Conservation (phyloP, 208 protist genomes). For the Leishmania tropica region DNA sequence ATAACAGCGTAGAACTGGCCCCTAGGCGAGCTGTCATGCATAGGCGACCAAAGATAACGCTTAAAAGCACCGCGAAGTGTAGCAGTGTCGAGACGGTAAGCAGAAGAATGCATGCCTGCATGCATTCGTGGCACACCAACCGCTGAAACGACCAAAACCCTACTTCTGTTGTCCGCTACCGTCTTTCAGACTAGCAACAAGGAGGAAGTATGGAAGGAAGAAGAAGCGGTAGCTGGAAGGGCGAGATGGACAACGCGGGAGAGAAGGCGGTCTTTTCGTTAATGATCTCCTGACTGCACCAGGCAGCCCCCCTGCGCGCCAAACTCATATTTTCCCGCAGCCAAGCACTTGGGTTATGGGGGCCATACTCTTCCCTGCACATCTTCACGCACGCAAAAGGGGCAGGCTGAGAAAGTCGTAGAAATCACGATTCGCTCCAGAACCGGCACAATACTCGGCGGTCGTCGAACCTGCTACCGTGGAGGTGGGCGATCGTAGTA, state of each 20-base stretch:
- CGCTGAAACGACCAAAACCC: background rate
- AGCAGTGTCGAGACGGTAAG: background rate
- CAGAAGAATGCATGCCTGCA: background rate
- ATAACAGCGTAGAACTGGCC: background rate
- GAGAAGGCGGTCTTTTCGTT: background rate
- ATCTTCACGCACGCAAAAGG: background rate
- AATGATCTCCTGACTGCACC: background rate
- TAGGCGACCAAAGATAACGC: no score
- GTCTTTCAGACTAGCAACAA: background rate
- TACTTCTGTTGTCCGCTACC: background rate
- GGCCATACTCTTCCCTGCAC: no score
- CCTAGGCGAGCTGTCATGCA: background rate
- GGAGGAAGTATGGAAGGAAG: background rate
- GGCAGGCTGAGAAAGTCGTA: background rate
- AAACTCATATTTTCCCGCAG: background rate
- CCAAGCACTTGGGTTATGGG: background rate
- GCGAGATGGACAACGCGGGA: background rate
- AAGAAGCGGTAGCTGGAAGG: background rate
- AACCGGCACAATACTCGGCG: constrained; percentile 69
- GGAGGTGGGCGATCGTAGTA: constrained; percentile 54
- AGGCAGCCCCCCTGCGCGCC: background rate
- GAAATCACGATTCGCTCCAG: constrained; percentile 10
- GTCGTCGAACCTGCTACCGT: constrained; percentile 64
- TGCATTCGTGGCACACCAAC: background rate
- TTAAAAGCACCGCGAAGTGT: background rate